A percentile compares a stretch with the other conserved stretches of the same genome.
These are phyloP conservation scores for Thalassiosira livingstoniorum DNA, from an alignment of 352 stramenopile genomes.

Conservation along the genomic window DNA sequence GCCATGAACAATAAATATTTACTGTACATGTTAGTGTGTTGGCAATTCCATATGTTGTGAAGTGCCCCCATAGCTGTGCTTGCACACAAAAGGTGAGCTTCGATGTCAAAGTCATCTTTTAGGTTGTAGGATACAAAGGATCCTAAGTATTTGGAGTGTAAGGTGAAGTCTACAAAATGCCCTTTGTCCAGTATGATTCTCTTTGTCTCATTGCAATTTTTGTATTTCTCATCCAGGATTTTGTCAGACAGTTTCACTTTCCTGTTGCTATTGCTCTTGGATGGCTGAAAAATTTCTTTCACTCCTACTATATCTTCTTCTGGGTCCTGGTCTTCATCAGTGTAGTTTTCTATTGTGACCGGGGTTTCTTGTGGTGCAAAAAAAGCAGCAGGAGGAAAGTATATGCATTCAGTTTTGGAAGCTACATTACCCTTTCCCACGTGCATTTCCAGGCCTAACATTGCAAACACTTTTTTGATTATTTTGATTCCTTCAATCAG, in stretches of 20 bases:
- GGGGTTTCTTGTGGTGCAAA: slow-evolving; percentile 5
- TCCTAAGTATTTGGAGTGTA: no score
- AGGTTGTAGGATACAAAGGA: slow-evolving; percentile 36
- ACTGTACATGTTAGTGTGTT: slow-evolving; percentile 17
- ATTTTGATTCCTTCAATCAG: slow-evolving; percentile 19
- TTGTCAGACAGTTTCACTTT: neutral
- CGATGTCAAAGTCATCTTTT: slow-evolving; percentile 28
- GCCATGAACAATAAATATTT: slow-evolving; percentile 37
- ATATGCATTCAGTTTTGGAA: slow-evolving; percentile 36
- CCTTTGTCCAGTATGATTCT: neutral
- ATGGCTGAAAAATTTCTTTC: neutral
- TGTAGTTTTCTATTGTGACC: no score
- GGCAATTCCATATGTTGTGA: slow-evolving; percentile 24
- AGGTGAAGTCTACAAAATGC: slow-evolving; percentile 18
- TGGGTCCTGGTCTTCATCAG: neutral
- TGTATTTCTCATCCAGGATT: slow-evolving; percentile 1
- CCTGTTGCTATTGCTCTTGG: neutral
- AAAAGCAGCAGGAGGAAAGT: slow-evolving; percentile 22
- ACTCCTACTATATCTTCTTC: neutral
- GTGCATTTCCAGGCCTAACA: slow-evolving; percentile 43
- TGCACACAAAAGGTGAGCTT: neutral
- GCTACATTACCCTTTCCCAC: slow-evolving; percentile 9
- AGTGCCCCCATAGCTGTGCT: slow-evolving; percentile 12
- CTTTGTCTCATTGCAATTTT: neutral
- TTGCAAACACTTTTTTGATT: slow-evolving; percentile 22